A percentile compares a stretch with the other conserved stretches of the same genome.
These are phyloP conservation scores for Ophiognomonia clavigignenti-juglandacearum DNA, from an alignment of 2,329 filamentous ascomycete species.

Conservation along the genomic window DNA sequence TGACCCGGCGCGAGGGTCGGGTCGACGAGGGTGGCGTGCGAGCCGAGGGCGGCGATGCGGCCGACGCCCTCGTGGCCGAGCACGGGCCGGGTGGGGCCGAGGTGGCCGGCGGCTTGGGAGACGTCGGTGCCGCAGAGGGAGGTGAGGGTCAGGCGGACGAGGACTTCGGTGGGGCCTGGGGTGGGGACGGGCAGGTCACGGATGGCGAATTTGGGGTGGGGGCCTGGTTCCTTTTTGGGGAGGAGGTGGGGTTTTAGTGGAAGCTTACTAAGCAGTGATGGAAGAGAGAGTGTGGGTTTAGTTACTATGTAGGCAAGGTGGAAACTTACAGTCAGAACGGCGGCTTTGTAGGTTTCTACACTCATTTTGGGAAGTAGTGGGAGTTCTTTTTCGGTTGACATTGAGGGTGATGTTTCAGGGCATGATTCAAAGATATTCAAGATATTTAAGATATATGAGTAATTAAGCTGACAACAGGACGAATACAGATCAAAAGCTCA, in stretches of 20 bases:
- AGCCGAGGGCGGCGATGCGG: slow-evolving; percentile 31
- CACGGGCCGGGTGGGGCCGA: slow-evolving; percentile 29
- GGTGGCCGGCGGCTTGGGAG: slow-evolving; percentile 30
- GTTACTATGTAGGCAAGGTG: neutral
- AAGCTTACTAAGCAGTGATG: neutral
- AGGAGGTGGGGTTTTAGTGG: neutral
- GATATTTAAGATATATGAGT: no score
- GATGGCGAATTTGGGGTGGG: slow-evolving; percentile 18
- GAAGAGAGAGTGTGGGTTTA: neutral
- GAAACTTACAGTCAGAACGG: slow-evolving; percentile 13
- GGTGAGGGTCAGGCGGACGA: slow-evolving; percentile 30
- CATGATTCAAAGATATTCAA: no score
- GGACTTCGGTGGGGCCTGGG: slow-evolving; percentile 26
- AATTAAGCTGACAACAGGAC: no score
- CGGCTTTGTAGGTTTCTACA: slow-evolving; percentile 13
- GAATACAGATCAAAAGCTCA: no score
- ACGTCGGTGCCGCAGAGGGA: slow-evolving; percentile 36
- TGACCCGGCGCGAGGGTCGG: slow-evolving; percentile 25
- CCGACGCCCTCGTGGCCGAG: slow-evolving; percentile 43
- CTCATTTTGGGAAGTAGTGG: neutral
- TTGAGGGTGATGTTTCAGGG: no score
- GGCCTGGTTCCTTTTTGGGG: slow-evolving; percentile 1
- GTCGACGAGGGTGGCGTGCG: slow-evolving; percentile 23
- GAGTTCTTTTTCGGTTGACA: no score
- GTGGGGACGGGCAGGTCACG: slow-evolving; percentile 21